phyloP scores from a whole-genome alignment of 2,329 filamentous ascomycete genomes.

The Myriangium duriaei region DNA sequence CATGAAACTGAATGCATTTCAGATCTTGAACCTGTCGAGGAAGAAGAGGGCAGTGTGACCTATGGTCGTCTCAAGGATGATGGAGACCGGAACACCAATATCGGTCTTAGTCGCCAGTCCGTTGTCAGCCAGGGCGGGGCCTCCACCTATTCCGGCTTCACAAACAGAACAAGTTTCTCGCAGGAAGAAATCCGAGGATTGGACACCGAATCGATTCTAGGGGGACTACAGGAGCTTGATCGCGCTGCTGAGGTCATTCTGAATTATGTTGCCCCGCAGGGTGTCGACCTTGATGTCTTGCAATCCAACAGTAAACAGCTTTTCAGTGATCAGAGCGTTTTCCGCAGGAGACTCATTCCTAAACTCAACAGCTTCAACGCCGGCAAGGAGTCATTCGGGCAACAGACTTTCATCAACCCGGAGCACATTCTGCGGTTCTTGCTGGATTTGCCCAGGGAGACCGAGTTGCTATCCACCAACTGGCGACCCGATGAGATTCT shows the following conservation, averaged over 20 bases:
- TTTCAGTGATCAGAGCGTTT: constrained; percentile 24
- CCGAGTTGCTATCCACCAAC: constrained; percentile 17
- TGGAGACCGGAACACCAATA: not conserved
- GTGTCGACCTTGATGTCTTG: constrained; percentile 15
- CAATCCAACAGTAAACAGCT: constrained; percentile 20
- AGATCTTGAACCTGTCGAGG: constrained; percentile 15
- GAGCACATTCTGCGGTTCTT: constrained; percentile 28
- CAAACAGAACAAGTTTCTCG: constrained; percentile 34
- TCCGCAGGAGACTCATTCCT: constrained; percentile 26
- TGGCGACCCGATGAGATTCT: constrained; percentile 31
- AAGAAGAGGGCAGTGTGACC: constrained; percentile 9
- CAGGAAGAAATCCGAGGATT: constrained; percentile 30
- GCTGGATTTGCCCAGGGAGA: constrained; percentile 20
- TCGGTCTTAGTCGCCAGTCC: not conserved
- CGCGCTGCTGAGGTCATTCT: constrained; percentile 18
- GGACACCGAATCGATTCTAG: constrained; percentile 30
- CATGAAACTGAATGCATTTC: not conserved
- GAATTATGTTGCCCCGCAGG: constrained; percentile 17
- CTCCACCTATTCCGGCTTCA: constrained; percentile 35
- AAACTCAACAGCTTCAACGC: constrained; percentile 23
- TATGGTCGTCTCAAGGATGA: constrained; percentile 1
- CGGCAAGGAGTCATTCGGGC: constrained; percentile 26
- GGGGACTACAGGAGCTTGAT: constrained; percentile 27
- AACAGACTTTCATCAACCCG: constrained; percentile 29
- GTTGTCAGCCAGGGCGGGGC: constrained; percentile 8